Percentiles rank a stretch among this genome's conserved stretches.
phyloP scores from a whole-genome alignment of 2,329 filamentous ascomycete genomes.

The Arachnomyces sp. region DNA sequence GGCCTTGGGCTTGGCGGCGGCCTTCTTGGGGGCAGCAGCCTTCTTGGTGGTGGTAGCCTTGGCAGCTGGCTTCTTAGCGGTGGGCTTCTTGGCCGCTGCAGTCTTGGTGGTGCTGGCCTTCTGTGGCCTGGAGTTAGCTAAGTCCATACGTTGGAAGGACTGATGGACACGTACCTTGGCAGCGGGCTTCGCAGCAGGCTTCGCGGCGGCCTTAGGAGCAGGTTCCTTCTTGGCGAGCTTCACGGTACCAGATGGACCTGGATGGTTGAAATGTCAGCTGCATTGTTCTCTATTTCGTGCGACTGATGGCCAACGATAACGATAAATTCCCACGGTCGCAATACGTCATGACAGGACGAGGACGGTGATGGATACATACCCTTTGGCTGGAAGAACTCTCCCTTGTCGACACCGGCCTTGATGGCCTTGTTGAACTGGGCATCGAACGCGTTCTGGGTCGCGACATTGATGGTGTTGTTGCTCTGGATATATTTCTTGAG shows the following conservation, averaged over 20 bases:
- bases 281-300: background rate
- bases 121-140: constrained; percentile 26
- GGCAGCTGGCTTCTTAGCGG: constrained; percentile 23
- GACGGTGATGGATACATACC: constrained; percentile 49
- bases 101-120: constrained; percentile 27
- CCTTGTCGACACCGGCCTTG: constrained; percentile 74
- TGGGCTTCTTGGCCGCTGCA: constrained; percentile 22
- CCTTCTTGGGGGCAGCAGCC: constrained; percentile 42
- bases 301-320: background rate
- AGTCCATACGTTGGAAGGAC: background rate
- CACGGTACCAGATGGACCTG: constrained; percentile 78
- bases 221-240: constrained; percentile 79
- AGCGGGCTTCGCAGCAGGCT: constrained; percentile 35
- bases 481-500: constrained; percentile 68
- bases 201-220: constrained; percentile 36
- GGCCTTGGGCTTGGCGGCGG: constrained; percentile 44
- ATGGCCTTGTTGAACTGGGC: constrained; percentile 81
- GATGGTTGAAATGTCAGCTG: background rate
- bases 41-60: constrained; percentile 43
- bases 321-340: constrained; percentile 2
- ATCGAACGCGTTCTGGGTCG: constrained; percentile 54
- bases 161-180: constrained; percentile 13
- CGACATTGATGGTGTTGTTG: constrained; percentile 56
- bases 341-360: constrained; percentile 2
- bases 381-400: constrained; percentile 83